These are phyloP conservation scores for Neurospora sp. DNA, from an alignment of 495 filamentous ascomycete species.

Conservation along the genomic window DNA sequence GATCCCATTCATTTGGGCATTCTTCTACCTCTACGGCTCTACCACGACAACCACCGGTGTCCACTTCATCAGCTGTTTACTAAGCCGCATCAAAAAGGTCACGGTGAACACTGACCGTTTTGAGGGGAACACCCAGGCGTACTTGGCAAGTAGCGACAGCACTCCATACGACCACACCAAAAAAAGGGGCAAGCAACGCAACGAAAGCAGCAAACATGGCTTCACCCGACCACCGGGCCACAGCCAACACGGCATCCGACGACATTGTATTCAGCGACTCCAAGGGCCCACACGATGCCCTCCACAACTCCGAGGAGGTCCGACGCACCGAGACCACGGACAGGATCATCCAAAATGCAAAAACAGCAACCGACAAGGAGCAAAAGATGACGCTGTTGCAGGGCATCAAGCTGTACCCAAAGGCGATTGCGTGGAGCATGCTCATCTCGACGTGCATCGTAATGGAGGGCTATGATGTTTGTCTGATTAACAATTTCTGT, in stretches of 20 bases:
- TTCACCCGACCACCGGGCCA: not conserved
- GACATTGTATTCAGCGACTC: slow-evolving; percentile 1
- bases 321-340: slow-evolving; percentile 18
- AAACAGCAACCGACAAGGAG: slow-evolving; percentile 40
- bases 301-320: slow-evolving; percentile 2
- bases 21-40: not conserved
- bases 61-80: not conserved
- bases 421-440: slow-evolving; percentile 49
- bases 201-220: not conserved
- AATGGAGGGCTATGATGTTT: slow-evolving; percentile 58
- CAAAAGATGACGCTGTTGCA: slow-evolving; percentile 45
- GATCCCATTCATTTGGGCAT: not conserved
- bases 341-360: slow-evolving; percentile 36
- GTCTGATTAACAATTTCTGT: slow-evolving; percentile 49
- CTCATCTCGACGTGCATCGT: slow-evolving; percentile 52
- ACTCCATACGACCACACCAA: not conserved
- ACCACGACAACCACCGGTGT: not conserved
- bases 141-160: not conserved
- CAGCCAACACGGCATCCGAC: not conserved
- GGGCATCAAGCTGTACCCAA: slow-evolving; percentile 44
- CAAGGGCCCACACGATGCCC: not conserved
- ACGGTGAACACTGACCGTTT: not conserved
- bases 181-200: not conserved
- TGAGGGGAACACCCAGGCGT: not conserved
- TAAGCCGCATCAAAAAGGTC: not conserved